Evolutionary conservation across 164 flowering plant genomes (phyloP), one percentile per base, ranked within the genome.

Genomic region (Stephania cephalantha): DNA sequence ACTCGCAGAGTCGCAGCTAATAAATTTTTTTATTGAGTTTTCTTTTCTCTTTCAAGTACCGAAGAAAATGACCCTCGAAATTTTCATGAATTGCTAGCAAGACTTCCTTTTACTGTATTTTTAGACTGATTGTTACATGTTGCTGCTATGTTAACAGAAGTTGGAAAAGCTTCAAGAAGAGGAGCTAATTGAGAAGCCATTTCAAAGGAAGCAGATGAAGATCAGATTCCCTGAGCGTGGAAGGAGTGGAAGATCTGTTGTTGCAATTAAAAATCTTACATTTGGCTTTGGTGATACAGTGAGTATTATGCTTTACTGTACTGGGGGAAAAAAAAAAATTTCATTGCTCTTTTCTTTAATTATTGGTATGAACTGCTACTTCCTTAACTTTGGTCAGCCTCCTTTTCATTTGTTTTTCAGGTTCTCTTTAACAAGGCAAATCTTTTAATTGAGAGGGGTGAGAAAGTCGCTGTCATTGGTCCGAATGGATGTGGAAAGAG

Each of bases 401-500:
- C 53, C 71, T 22, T 52, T 20, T 48, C 66, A 20, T 73, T 61
- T 77, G 42, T 76, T 71, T 81, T 18, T 25, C 86, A 95, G 99
- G 81, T 90, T 71, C 83, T 95, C 30, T 94, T 95, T 71, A 84
- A 90, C 7, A 87, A 79, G 79, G 92, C 99, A 66, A 94, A 88
- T 79, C 91, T 95, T 77, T 72, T 81, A 44, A 88, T 95, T 78
- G 87, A 95, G 81, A 88, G 88, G 78, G 99, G 99, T 15, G 98
- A 93, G 82, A 95, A 92, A 84, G 77, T 94, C 78, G 97, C 99
- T 20, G 87, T 96, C 44, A 78, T 96, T 84, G 99, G 99, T 44
- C 98, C 99, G 65, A 96, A 96, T 83, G 99, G 99, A 46, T 94
- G 98, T 85, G 99, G 99, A 73, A 96, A 96, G 77, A 94, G 98